These are phyloP conservation scores for Beauveria sp. DNA, from an alignment of 2,329 filamentous ascomycete genomes.

Conservation along the genomic window DNA sequence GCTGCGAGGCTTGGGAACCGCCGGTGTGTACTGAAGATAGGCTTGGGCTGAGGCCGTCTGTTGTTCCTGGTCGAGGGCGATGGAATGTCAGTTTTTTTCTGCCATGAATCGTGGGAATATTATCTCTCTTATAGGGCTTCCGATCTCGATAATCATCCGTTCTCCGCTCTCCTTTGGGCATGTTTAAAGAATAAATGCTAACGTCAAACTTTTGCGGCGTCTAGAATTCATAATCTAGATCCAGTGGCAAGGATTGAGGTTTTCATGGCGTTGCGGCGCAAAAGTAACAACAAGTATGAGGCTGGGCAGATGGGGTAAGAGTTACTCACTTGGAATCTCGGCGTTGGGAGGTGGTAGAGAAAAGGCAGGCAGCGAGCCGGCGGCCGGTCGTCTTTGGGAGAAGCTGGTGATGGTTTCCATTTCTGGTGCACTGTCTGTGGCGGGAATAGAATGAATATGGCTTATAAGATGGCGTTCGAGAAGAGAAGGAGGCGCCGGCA, in stretches of 20 bases:
- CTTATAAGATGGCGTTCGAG: neutral
- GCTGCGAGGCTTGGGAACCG: conserved; percentile 51
- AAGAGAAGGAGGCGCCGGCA: neutral
- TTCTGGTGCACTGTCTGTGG: neutral
- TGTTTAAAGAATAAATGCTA: no score
- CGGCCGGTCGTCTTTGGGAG: conserved; percentile 26
- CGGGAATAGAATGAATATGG: neutral
- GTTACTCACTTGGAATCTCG: conserved; percentile 29
- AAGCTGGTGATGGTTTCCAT: conserved; percentile 27
- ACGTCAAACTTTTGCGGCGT: no score
- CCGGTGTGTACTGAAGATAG: conserved; percentile 54
- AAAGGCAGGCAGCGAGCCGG: conserved; percentile 27
- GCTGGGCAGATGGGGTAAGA: no score
- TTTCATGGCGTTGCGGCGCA: neutral
- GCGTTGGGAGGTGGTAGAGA: conserved; percentile 28
- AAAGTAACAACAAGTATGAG: no score
- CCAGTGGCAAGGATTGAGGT: neutral
- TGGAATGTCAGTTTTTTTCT: conserved; percentile 17
- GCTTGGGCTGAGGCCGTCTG: conserved; percentile 55
- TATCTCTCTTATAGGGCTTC: no score
- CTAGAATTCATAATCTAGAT: no score
- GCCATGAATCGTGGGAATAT: no score
- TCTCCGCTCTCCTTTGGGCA: no score
- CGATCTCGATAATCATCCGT: no score
- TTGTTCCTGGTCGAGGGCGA: conserved; percentile 34